Conservation (phyloP, 352 stramenopile genomes). For the Phytopythium sindhum region DNA sequence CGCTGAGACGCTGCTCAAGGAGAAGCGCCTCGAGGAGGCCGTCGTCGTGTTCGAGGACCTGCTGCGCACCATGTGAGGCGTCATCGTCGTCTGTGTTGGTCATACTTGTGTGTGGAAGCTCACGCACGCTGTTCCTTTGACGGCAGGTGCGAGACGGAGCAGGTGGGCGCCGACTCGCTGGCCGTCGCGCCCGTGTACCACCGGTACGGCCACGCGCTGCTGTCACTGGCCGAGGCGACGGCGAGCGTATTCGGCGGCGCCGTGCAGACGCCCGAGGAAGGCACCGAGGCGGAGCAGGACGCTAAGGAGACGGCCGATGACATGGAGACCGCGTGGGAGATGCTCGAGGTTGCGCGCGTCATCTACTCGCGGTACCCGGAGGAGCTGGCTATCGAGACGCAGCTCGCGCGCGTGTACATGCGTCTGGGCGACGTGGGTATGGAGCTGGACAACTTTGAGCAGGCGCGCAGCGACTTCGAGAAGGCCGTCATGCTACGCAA, state of each 20-base stretch:
- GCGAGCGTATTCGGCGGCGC: slow-evolving; percentile 54
- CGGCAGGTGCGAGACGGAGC: slow-evolving; percentile 56
- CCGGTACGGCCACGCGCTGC: slow-evolving; percentile 78
- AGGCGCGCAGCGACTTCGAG: slow-evolving; percentile 75
- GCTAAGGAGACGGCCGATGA: slow-evolving; percentile 56
- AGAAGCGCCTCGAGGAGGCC: slow-evolving; percentile 80
- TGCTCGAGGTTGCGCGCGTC: slow-evolving; percentile 81
- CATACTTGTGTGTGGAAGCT: no score
- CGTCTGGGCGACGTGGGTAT: slow-evolving; percentile 75
- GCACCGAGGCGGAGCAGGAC: slow-evolving; percentile 52
- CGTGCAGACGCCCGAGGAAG: slow-evolving; percentile 16
- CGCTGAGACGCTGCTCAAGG: slow-evolving; percentile 65
- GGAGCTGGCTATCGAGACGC: slow-evolving; percentile 66
- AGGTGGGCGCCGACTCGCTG: slow-evolving; percentile 56
- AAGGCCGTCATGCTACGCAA: slow-evolving; percentile 67
- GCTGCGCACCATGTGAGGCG: slow-evolving; percentile 52
- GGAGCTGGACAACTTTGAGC: slow-evolving; percentile 78
- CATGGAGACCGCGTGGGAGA: slow-evolving; percentile 83
- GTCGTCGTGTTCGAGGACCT: slow-evolving; percentile 73
- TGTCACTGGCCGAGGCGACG: slow-evolving; percentile 68
- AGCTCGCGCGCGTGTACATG: slow-evolving; percentile 79
- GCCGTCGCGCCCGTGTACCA: slow-evolving; percentile 73
- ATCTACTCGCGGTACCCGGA: slow-evolving; percentile 74
- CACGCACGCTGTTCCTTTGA: neutral
- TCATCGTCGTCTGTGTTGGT: neutral